Evolutionary conservation across 2,329 filamentous ascomycete species (phyloP), one percentile per base, ranked within the genome.

Genomic region (Alternaria sp.): DNA sequence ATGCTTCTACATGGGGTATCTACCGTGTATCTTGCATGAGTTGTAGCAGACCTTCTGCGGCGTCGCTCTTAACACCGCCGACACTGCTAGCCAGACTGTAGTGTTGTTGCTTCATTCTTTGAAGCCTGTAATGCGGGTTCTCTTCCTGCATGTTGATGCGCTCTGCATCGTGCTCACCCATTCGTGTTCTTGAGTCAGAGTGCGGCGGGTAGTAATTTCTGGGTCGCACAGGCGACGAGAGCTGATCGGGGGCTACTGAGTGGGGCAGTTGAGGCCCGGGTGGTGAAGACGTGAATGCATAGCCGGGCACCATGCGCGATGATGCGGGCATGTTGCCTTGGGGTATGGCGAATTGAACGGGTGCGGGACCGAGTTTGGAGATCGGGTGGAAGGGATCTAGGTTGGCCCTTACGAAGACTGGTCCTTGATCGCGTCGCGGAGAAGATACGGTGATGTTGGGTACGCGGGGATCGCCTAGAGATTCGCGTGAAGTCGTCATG

Each of bases 21-120:
- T 73, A 74, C 61, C 72, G 68, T 55, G 61, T 60, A 28, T 69
- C 72, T 33, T 67, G 70, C 77, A 76, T 79, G 58, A 88, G 75
- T 64, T 83, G 84, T 64, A 88, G 70, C 68, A 89, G 71, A 8
- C 85, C 87, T 70, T 83, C 85, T 12, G 83, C 86, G 9, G 86
- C 86, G 47, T 83, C 80, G 5, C 83, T 85, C 61, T 82, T 83
- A 41, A 84, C 79, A 18, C 81, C 82, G 72, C 81, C 85, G 54
- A 81, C 81, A 55, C 85, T 79, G 11, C 75, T 72, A 23, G 73
- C 76, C 26, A 73, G 28, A 33, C 49, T 67, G 37, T 71, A 75
- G 30, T 70, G 70, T 51, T 77, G 69, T 53, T 72, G 68, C 58
- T 69, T 74, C 69, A 73, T 68, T 51, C 71, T 65, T 54, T 75